Percentiles rank a stretch among this genome's conserved stretches.
phyloP scores from a whole-genome alignment of 129 eudicot species.

The Escallonia rubra region DNA sequence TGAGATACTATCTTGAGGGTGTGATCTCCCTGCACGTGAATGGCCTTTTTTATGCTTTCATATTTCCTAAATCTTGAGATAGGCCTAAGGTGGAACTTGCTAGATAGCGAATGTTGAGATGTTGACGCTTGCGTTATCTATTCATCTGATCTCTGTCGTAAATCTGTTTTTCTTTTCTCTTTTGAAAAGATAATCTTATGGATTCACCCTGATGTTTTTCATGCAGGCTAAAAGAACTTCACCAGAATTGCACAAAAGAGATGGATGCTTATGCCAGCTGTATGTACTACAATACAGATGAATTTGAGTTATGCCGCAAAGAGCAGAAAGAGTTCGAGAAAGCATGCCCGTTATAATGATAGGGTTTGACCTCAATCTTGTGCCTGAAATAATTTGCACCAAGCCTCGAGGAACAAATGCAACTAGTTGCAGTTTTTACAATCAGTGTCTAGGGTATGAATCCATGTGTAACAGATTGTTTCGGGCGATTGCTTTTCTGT shows the following conservation, averaged over 20 bases:
- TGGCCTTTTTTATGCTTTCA: background rate
- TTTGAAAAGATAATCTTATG: background rate
- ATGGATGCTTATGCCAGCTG: constrained; percentile 79
- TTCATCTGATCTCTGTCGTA: too few species aligned
- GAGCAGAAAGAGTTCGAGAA: constrained; percentile 86
- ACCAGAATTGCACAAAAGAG: constrained; percentile 80
- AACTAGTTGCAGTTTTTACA: background rate
- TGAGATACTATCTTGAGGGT: too few species aligned
- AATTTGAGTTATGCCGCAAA: constrained; percentile 81
- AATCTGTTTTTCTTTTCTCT: too few species aligned
- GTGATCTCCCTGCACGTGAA: background rate
- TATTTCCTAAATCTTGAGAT: background rate
- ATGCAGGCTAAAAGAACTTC: constrained; percentile 79
- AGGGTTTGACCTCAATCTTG: background rate
- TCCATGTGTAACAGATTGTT: too few species aligned
- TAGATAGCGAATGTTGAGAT: background rate
- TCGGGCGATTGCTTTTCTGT: too few species aligned
- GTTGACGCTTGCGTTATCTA: background rate
- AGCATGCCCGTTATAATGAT: constrained; percentile 65
- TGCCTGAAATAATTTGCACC: constrained; percentile 24
- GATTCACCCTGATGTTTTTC: constrained; percentile 4
- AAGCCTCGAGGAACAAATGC: constrained; percentile 13
- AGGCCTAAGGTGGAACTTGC: background rate
- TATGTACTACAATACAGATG: constrained; percentile 92
- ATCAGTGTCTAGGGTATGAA: background rate